Evolutionary conservation across 495 filamentous ascomycete genomes (phyloP).

Genomic region (Tuber brumale): DNA sequence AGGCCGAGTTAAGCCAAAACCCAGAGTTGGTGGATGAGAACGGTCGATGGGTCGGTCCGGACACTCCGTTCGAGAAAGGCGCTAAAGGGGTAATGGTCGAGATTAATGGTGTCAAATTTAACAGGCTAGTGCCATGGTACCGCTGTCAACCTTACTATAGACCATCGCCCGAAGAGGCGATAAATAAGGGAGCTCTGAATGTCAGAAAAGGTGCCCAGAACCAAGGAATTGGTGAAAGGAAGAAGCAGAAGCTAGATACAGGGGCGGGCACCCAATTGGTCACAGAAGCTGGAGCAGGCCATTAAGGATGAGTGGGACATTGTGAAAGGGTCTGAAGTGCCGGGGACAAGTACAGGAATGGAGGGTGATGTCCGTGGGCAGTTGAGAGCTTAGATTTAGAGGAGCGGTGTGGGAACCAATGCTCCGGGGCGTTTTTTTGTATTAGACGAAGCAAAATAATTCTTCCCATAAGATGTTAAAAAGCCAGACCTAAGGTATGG

Average conservation of each 20-base stretch:
- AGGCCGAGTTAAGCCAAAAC: slow-evolving; percentile 59
- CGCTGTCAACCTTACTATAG: slow-evolving; percentile 85
- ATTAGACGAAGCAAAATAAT: slow-evolving; percentile 1
- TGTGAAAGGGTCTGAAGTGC: neutral
- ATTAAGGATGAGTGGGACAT: neutral
- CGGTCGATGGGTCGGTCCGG: slow-evolving; percentile 39
- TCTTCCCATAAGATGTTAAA: neutral
- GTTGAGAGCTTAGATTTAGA: neutral
- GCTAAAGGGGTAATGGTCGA: slow-evolving; percentile 40
- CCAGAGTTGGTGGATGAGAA: slow-evolving; percentile 51
- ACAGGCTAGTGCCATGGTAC: slow-evolving; percentile 63
- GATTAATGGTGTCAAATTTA: slow-evolving; percentile 16
- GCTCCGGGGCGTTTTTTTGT: neutral
- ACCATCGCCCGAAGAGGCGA: slow-evolving; percentile 80
- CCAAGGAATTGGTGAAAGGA: slow-evolving; percentile 9
- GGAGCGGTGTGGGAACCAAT: neutral
- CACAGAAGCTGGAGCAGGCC: slow-evolving; percentile 7
- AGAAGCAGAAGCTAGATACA: slow-evolving; percentile 26
- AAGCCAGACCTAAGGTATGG: neutral
- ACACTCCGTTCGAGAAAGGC: slow-evolving; percentile 41
- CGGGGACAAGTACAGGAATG: neutral
- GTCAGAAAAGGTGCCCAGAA: slow-evolving; percentile 49
- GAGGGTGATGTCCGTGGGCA: neutral
- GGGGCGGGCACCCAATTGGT: slow-evolving; percentile 16
- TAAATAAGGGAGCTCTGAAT: slow-evolving; percentile 69